Conservation (phyloP, 73 alveolate species). For the Blepharisma japonicum region DNA sequence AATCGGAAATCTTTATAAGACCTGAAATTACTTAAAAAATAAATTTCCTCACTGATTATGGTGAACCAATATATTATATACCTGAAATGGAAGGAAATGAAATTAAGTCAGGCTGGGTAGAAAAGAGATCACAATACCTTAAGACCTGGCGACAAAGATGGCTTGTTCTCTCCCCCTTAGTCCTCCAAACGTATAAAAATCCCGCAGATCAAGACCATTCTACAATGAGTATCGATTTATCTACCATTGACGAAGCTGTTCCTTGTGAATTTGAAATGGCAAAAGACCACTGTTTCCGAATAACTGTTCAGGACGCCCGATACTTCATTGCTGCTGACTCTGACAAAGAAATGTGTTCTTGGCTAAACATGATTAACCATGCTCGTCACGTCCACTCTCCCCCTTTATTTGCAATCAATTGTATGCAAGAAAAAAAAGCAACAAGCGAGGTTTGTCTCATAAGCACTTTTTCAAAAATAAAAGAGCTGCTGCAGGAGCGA, state of each 20-base stretch:
- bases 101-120: constrained; percentile 32
- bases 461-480: background rate
- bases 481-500: background rate
- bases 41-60: too few species aligned
- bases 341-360: constrained; percentile 13
- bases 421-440: constrained; percentile 5
- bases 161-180: background rate
- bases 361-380: constrained; percentile 29
- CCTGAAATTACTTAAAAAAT: too few species aligned
- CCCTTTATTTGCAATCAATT: background rate
- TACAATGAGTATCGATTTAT: background rate
- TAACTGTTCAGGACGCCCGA: background rate
- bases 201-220: background rate
- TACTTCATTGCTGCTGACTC: constrained; percentile 25
- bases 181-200: background rate
- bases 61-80: too few species aligned
- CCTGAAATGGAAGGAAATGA: constrained; percentile 17
- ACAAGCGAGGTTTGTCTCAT: constrained; percentile 3
- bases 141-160: constrained; percentile 27
- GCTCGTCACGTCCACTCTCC: background rate
- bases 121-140: constrained; percentile 14
- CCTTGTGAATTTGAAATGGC: constrained; percentile 3
- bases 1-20: too few species aligned
- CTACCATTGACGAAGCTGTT: background rate
- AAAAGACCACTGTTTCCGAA: background rate